phyloP scores from a whole-genome alignment of 495 filamentous ascomycete species.

The Achaetomiella virescens region DNA sequence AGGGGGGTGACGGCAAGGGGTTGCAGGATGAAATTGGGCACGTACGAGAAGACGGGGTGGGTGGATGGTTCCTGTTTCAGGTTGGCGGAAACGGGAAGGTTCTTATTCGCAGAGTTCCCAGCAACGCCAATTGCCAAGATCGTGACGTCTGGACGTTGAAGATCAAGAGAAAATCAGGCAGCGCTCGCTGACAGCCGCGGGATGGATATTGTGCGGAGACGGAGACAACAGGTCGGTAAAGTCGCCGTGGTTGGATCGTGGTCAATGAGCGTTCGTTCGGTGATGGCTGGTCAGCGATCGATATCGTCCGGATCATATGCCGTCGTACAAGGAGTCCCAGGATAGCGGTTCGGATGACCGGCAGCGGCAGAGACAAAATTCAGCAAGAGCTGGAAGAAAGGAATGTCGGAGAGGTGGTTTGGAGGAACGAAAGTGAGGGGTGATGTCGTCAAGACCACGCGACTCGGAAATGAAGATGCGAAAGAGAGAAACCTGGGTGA shows the following conservation, averaged over 20 bases:
- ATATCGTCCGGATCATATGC: too few relatives aligned
- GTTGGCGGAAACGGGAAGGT: constrained; percentile 23
- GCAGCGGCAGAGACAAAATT: too few relatives aligned
- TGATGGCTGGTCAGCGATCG: background rate
- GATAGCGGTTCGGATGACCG: too few relatives aligned
- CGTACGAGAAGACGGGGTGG: constrained; percentile 18
- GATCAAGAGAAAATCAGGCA: constrained; percentile 41
- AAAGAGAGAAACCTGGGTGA: background rate
- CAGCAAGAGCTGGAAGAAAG: background rate
- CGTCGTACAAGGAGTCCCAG: too few relatives aligned
- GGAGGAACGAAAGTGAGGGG: background rate
- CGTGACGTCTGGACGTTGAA: constrained; percentile 27
- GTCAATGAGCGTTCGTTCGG: background rate
- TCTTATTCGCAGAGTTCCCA: constrained; percentile 10
- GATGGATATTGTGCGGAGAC: background rate
- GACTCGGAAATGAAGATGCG: background rate
- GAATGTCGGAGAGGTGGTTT: background rate
- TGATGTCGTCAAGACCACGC: constrained; percentile 25
- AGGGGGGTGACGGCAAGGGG: background rate
- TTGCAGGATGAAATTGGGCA: constrained; percentile 17
- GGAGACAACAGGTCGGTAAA: background rate
- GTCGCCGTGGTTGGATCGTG: background rate
- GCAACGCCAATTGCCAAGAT: constrained; percentile 5
- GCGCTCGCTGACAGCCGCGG: background rate
- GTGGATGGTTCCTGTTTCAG: constrained; percentile 30